phyloP scores from a whole-genome alignment of 768 basidiomycete species.

The Boletus sensibilis region DNA sequence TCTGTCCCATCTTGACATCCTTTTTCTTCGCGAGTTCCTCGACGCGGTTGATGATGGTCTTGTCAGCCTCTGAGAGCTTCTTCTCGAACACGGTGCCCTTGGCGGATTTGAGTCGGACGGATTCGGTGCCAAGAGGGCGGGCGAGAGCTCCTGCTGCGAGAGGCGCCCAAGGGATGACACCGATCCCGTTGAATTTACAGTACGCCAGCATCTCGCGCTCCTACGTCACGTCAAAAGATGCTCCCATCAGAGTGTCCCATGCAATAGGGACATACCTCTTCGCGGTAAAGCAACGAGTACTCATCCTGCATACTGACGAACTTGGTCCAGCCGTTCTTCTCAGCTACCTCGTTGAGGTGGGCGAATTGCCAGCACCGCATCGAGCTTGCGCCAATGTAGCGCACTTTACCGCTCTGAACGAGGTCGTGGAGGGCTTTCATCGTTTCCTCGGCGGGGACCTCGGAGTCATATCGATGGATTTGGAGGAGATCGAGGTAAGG shows the following conservation, averaged over 20 bases:
- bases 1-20: slow-evolving; percentile 43
- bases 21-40: slow-evolving; percentile 43
- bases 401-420: slow-evolving; percentile 45
- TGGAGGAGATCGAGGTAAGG: slow-evolving; percentile 43
- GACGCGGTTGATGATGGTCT: slow-evolving; percentile 40
- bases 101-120: slow-evolving; percentile 15
- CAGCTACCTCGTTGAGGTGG: slow-evolving; percentile 44
- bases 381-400: slow-evolving; percentile 51
- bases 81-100: slow-evolving; percentile 27
- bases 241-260: no score
- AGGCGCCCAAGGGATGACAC: slow-evolving; percentile 52
- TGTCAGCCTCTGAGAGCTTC: slow-evolving; percentile 29
- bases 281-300: slow-evolving; percentile 53
- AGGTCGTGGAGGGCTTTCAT: slow-evolving; percentile 54
- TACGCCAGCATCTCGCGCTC: slow-evolving; percentile 47
- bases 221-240: slow-evolving; percentile 20
- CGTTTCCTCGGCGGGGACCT: slow-evolving; percentile 41
- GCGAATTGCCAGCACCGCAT: slow-evolving; percentile 49
- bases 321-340: slow-evolving; percentile 46
- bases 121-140: slow-evolving; percentile 33
- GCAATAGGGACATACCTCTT: slow-evolving; percentile 37
- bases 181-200: slow-evolving; percentile 50
- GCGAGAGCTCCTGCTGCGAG: slow-evolving; percentile 41
- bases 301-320: slow-evolving; percentile 59
- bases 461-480: slow-evolving; percentile 42